Evolutionary conservation across 2,329 filamentous ascomycete genomes (phyloP).

Genomic region (Cadophora luteo-olivacea): DNA sequence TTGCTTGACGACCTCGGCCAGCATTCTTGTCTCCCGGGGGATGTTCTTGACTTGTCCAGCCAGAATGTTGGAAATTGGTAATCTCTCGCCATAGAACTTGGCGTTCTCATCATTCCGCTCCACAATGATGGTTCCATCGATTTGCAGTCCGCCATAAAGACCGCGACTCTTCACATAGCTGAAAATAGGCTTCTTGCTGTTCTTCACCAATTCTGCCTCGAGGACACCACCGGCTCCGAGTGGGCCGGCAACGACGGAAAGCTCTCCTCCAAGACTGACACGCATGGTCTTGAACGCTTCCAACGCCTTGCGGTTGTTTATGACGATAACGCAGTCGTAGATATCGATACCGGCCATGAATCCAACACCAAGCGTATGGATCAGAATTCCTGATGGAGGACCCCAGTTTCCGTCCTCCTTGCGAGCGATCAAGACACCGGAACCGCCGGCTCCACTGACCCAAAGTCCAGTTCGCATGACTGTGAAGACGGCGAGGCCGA

Average conservation of each 20-base stretch:
- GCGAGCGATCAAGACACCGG: slow-evolving; percentile 85
- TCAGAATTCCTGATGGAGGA: slow-evolving; percentile 85
- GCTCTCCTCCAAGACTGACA: slow-evolving; percentile 81
- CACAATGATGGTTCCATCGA: slow-evolving; percentile 87
- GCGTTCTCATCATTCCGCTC: slow-evolving; percentile 86
- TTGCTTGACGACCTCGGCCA: slow-evolving; percentile 77
- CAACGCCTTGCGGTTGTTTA: slow-evolving; percentile 83
- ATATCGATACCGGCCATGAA: slow-evolving; percentile 93
- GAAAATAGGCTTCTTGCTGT: slow-evolving; percentile 70
- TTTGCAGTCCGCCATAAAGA: slow-evolving; percentile 82
- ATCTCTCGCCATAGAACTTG: slow-evolving; percentile 75
- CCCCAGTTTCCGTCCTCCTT: slow-evolving; percentile 86
- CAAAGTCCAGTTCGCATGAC: slow-evolving; percentile 94
- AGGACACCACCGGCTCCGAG: slow-evolving; percentile 71
- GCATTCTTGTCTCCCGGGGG: slow-evolving; percentile 47
- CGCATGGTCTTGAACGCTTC: slow-evolving; percentile 82
- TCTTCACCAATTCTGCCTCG: slow-evolving; percentile 51
- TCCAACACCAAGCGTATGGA: slow-evolving; percentile 87
- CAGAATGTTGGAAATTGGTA: slow-evolving; percentile 66
- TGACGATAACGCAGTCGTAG: slow-evolving; percentile 92
- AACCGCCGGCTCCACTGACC: slow-evolving; percentile 89
- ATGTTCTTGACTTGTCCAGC: slow-evolving; percentile 33
- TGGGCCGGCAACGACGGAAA: slow-evolving; percentile 78
- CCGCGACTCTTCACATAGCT: slow-evolving; percentile 89
- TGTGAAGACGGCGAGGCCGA: slow-evolving; percentile 91